Evolutionary conservation across 2,329 filamentous ascomycete genomes (phyloP).

Genomic region (Monilinia fructigena): DNA sequence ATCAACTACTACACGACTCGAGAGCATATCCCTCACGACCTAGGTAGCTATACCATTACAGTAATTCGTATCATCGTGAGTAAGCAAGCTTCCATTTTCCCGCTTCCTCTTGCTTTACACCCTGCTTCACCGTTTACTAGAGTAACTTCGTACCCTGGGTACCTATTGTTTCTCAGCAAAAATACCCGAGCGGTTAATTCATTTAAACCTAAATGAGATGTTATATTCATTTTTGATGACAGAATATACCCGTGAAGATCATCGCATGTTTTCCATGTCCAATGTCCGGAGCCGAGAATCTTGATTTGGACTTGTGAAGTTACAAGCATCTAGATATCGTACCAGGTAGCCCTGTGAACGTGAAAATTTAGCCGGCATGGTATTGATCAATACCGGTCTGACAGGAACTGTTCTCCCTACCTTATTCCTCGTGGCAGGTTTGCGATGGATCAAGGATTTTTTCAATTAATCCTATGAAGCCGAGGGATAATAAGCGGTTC

Average conservation of each 20-base stretch:
- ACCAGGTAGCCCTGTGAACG: constrained; percentile 8
- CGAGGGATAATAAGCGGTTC: not conserved
- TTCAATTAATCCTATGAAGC: not conserved
- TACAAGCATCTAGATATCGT: not conserved
- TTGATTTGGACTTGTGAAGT: constrained; percentile 2
- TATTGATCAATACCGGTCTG: constrained; percentile 7
- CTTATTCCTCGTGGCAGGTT: not conserved
- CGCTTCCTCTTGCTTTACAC: not conserved
- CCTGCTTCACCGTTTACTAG: not conserved
- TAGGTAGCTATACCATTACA: not conserved
- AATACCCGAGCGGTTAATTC: constrained; percentile 18
- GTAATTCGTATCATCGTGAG: too few relatives aligned
- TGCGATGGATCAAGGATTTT: not conserved
- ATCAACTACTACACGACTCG: not conserved
- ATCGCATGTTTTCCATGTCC: not conserved
- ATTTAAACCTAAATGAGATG: constrained; percentile 3
- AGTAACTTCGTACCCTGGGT: not conserved
- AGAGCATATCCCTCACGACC: not conserved
- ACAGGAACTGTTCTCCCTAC: not conserved
- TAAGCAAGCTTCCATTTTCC: not conserved
- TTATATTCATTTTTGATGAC: not conserved
- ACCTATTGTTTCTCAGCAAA: not conserved
- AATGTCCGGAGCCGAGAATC: not conserved
- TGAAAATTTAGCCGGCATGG: constrained; percentile 1
- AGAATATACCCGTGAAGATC: not conserved